phyloP scores from a whole-genome alignment of 352 stramenopile genomes.

The Phytophthora fragariae region DNA sequence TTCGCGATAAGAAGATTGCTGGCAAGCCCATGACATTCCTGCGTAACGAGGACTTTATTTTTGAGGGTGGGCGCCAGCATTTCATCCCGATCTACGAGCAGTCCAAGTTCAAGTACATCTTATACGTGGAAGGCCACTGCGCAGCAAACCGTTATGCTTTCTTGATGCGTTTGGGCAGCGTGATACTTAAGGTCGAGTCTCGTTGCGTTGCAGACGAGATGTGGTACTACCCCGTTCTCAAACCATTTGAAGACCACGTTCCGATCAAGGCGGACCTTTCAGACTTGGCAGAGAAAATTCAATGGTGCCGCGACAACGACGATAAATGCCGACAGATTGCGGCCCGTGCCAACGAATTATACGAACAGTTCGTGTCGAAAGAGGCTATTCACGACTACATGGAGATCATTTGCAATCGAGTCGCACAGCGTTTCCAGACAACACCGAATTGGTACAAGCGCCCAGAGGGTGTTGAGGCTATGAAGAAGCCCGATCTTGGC shows the following conservation, averaged over 20 bases:
- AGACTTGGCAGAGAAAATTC: slow-evolving; percentile 98
- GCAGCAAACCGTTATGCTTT: slow-evolving; percentile 98
- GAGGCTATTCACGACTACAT: slow-evolving; percentile 97
- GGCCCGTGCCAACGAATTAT: slow-evolving; percentile 93
- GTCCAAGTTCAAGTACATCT: slow-evolving; percentile 97
- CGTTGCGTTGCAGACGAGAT: slow-evolving; percentile 96
- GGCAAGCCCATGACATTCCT: slow-evolving; percentile 96
- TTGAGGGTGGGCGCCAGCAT: slow-evolving; percentile 93
- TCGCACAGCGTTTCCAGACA: slow-evolving; percentile 90
- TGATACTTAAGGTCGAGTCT: slow-evolving; percentile 97
- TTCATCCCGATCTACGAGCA: slow-evolving; percentile 99
- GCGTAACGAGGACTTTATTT: slow-evolving; percentile 78
- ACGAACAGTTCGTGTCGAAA: slow-evolving; percentile 93
- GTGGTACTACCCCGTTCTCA: slow-evolving; percentile 97
- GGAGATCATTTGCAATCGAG: slow-evolving; percentile 94
- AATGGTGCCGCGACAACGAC: slow-evolving; percentile 98
- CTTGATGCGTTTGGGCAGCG: slow-evolving; percentile 97
- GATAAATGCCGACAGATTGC: slow-evolving; percentile 96
- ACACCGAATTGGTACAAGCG: slow-evolving; percentile 72
- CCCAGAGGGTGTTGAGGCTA: slow-evolving; percentile 58
- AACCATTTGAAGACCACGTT: slow-evolving; percentile 98
- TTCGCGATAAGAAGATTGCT: slow-evolving; percentile 97
- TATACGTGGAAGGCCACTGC: slow-evolving; percentile 98
- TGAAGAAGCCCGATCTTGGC: slow-evolving; percentile 67
- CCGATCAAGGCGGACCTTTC: slow-evolving; percentile 97